Percentiles rank a stretch among this genome's conserved stretches.
These are phyloP conservation scores for Collybiopsis confluens DNA, from an alignment of 768 basidiomycete genomes.

Conservation along the genomic window DNA sequence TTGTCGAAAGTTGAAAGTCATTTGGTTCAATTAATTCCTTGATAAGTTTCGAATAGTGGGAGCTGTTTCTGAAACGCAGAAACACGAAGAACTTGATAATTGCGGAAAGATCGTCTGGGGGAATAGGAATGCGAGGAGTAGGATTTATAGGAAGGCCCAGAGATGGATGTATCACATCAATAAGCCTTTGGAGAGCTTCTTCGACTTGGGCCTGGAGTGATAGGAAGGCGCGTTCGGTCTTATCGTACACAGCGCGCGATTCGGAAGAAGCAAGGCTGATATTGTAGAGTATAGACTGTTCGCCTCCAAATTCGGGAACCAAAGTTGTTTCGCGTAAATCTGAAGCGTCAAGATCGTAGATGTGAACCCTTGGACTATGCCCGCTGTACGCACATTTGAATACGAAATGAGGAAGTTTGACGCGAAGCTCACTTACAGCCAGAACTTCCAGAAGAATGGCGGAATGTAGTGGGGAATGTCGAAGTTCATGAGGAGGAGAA, in stretches of 20 bases:
- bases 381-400: neutral
- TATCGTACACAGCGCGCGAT: constrained; percentile 30
- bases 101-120: constrained; percentile 26
- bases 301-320: constrained; percentile 23
- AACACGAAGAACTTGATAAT: constrained; percentile 51
- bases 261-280: constrained; percentile 31
- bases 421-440: neutral
- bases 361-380: constrained; percentile 37
- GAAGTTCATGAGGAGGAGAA: neutral
- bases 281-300: constrained; percentile 39
- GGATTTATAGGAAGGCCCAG: constrained; percentile 18
- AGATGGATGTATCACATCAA: constrained; percentile 23
- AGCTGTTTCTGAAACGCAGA: constrained; percentile 54
- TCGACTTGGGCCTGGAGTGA: constrained; percentile 41
- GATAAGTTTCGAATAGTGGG: constrained; percentile 38
- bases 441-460: constrained; percentile 4
- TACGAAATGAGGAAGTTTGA: neutral
- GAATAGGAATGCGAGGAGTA: constrained; percentile 22
- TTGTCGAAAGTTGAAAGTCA: constrained; percentile 16
- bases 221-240: constrained; percentile 40
- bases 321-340: constrained; percentile 41
- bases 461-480: constrained; percentile 6
- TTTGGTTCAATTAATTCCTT: constrained; percentile 21
- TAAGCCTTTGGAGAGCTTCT: constrained; percentile 29
- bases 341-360: constrained; percentile 51